A percentile compares a stretch with the other conserved stretches of the same genome.
Conservation (phyloP, 148 eudicot species). For the Limonium bicolor region DNA sequence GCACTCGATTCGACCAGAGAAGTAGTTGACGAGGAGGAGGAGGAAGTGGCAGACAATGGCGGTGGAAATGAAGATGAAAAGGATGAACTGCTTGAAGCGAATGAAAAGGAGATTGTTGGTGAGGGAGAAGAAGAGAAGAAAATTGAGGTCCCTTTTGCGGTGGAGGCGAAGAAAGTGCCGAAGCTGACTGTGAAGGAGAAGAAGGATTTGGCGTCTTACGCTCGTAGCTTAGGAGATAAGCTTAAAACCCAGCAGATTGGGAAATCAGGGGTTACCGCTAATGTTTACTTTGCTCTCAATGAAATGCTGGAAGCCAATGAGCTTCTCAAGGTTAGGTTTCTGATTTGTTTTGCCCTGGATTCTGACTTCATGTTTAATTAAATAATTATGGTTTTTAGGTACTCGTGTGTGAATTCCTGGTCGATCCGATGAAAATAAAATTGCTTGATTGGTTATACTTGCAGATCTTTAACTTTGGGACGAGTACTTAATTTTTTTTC, state of each 20-base stretch:
- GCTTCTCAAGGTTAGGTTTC: slow-evolving; percentile 59
- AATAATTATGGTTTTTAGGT: too few relatives aligned
- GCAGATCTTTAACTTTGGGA: too few relatives aligned
- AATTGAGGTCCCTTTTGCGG: not conserved
- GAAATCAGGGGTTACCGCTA: slow-evolving; percentile 65
- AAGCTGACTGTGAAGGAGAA: slow-evolving; percentile 61
- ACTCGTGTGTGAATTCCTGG: too few relatives aligned
- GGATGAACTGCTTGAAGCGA: slow-evolving; percentile 1
- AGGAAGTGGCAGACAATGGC: not conserved
- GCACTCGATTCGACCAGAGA: not conserved
- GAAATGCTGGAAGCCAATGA: slow-evolving; percentile 72
- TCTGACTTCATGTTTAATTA: not conserved
- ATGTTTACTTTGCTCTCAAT: slow-evolving; percentile 41
- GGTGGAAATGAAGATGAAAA: not conserved
- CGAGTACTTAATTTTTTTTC: too few relatives aligned
- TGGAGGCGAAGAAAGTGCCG: slow-evolving; percentile 20
- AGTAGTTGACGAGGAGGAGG: not conserved
- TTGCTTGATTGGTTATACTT: too few relatives aligned
- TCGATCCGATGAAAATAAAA: too few relatives aligned
- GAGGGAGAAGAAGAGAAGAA: not conserved
- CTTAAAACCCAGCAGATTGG: slow-evolving; percentile 84
- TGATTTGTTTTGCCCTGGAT: not conserved
- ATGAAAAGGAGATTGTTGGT: not conserved
- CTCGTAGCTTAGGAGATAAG: slow-evolving; percentile 64
- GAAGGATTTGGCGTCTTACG: slow-evolving; percentile 74